These are phyloP conservation scores for Cytospora mali DNA, from an alignment of 2,329 filamentous ascomycete species.

Conservation along the genomic window DNA sequence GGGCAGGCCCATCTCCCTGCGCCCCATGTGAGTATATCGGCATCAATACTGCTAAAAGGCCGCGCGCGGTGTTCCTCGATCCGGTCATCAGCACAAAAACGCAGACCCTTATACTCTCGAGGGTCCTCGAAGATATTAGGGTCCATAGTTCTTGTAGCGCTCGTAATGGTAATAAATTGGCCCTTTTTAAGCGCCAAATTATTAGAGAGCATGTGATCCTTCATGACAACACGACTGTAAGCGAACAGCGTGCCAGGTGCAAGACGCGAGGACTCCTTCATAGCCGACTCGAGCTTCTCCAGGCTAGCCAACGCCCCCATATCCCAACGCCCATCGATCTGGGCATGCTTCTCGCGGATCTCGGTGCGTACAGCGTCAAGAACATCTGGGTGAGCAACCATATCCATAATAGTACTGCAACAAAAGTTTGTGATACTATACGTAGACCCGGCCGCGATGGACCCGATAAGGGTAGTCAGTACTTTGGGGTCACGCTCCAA, in stretches of 20 bases:
- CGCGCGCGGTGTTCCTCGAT: constrained; percentile 14
- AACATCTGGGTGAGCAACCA: not conserved
- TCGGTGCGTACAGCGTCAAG: not conserved
- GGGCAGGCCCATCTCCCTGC: constrained; percentile 27
- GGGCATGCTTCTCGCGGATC: not conserved
- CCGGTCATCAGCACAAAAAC: not conserved
- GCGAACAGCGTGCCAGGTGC: constrained; percentile 22
- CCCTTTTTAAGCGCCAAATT: not conserved
- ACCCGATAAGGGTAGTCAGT: not conserved
- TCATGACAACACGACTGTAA: constrained; percentile 27
- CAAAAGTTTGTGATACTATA: not conserved
- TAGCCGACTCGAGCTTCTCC: constrained; percentile 29
- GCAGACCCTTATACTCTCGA: not conserved
- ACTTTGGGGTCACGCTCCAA: not conserved
- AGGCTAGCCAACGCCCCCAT: constrained; percentile 15
- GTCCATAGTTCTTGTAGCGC: not conserved
- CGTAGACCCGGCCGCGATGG: not conserved
- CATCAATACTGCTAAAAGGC: constrained; percentile 27
- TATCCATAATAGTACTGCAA: not conserved
- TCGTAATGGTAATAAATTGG: not conserved
- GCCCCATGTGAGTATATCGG: constrained; percentile 29
- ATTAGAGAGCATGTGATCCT: constrained; percentile 17
- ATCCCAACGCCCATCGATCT: constrained; percentile 17
- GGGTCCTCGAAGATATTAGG: not conserved
- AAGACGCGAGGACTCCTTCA: constrained; percentile 27